These are phyloP conservation scores for Pseudogymnoascus sp. DNA, from an alignment of 2,329 filamentous ascomycete species.

Conservation along the genomic window DNA sequence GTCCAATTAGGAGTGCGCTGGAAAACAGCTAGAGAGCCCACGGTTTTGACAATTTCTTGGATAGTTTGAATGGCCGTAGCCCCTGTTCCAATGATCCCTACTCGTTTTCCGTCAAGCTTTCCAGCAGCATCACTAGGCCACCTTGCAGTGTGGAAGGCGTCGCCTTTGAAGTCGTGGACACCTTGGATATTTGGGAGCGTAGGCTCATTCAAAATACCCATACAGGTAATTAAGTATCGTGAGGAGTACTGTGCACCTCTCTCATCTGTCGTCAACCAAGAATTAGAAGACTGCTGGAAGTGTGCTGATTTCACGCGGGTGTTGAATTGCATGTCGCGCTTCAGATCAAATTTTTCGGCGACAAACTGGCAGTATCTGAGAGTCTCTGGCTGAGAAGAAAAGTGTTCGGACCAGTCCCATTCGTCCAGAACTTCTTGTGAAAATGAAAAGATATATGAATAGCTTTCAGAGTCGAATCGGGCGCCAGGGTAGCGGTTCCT, in stretches of 20 bases:
- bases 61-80: slow-evolving; percentile 23
- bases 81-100: slow-evolving; percentile 19
- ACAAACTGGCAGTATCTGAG: slow-evolving; percentile 40
- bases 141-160: slow-evolving; percentile 10
- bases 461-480: slow-evolving; percentile 39
- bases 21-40: slow-evolving; percentile 35
- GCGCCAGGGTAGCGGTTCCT: slow-evolving; percentile 37
- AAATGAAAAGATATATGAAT: slow-evolving; percentile 33
- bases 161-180: slow-evolving; percentile 12
- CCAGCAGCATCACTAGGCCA: slow-evolving; percentile 7
- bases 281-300: slow-evolving; percentile 33
- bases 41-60: slow-evolving; percentile 29
- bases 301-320: slow-evolving; percentile 32
- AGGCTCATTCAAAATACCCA: slow-evolving; percentile 11
- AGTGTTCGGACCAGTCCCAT: slow-evolving; percentile 38
- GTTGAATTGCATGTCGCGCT: slow-evolving; percentile 35
- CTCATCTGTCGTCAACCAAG: slow-evolving; percentile 32
- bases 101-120: slow-evolving; percentile 18
- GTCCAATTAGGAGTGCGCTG: slow-evolving; percentile 10
- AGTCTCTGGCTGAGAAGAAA: slow-evolving; percentile 34
- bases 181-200: slow-evolving; percentile 12
- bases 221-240: slow-evolving; percentile 11
- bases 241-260: slow-evolving; percentile 10
- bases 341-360: slow-evolving; percentile 36
- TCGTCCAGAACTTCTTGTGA: slow-evolving; percentile 34